These are phyloP conservation scores for Pseudopithomyces maydicus DNA, from an alignment of 2,329 filamentous ascomycete genomes.

Conservation along the genomic window DNA sequence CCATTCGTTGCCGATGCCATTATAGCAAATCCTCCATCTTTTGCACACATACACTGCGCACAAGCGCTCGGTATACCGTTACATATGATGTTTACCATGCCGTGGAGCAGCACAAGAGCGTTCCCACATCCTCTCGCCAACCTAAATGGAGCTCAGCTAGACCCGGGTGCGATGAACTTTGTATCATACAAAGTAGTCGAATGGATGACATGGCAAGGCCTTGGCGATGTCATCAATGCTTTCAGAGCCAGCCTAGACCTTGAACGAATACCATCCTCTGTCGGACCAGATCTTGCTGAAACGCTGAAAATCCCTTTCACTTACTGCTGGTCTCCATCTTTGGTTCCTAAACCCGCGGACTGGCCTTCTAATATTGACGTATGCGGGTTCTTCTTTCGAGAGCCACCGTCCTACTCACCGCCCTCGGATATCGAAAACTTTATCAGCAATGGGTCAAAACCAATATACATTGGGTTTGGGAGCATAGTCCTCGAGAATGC, in stretches of 20 bases:
- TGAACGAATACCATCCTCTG: conserved; percentile 43
- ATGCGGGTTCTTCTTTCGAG: conserved; percentile 53
- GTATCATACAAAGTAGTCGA: conserved; percentile 55
- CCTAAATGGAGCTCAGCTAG: conserved; percentile 40
- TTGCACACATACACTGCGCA: conserved; percentile 74
- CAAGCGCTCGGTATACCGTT: conserved; percentile 73
- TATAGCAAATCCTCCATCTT: conserved; percentile 78
- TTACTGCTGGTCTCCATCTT: conserved; percentile 53
- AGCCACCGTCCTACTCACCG: conserved; percentile 43
- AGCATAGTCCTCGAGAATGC: conserved; percentile 61
- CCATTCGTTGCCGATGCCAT: conserved; percentile 83
- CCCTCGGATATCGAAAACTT: conserved; percentile 47
- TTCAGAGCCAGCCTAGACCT: conserved; percentile 49
- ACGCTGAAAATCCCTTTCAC: conserved; percentile 49
- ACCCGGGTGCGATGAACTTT: conserved; percentile 47
- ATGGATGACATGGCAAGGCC: conserved; percentile 56
- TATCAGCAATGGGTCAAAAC: conserved; percentile 53
- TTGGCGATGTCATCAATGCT: conserved; percentile 54
- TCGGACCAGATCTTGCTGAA: conserved; percentile 45
- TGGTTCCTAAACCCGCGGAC: conserved; percentile 24
- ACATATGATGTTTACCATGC: conserved; percentile 74
- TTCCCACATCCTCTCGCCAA: conserved; percentile 59
- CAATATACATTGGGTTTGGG: conserved; percentile 61
- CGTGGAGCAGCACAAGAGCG: conserved; percentile 51
- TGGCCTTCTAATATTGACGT: conserved; percentile 25